These are phyloP conservation scores for Cladosporium sp. DNA, from an alignment of 2,329 filamentous ascomycete species.

Conservation along the genomic window DNA sequence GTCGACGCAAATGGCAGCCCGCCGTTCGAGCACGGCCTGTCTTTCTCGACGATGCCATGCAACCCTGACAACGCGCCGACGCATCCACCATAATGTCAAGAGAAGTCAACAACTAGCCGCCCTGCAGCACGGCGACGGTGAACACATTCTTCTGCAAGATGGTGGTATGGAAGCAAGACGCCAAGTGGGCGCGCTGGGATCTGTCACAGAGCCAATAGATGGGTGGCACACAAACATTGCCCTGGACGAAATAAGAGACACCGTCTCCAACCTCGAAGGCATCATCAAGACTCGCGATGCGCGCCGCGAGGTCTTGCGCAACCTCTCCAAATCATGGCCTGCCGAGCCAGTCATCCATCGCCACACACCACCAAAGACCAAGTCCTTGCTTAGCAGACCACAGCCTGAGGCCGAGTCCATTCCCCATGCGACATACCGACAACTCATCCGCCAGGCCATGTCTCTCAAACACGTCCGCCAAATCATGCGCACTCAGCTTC, in stretches of 20 bases:
- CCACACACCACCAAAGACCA: neutral
- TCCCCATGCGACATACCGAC: constrained; percentile 23
- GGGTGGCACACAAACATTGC: constrained; percentile 1
- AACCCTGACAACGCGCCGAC: constrained; percentile 17
- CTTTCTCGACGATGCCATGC: constrained; percentile 20
- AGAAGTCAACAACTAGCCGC: neutral
- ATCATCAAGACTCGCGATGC: constrained; percentile 21
- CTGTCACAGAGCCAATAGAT: neutral
- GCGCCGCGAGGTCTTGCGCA: constrained; percentile 20
- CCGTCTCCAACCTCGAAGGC: constrained; percentile 19
- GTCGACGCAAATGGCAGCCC: constrained; percentile 17
- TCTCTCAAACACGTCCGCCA: constrained; percentile 19
- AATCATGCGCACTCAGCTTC: constrained; percentile 28
- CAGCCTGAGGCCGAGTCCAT: constrained; percentile 20
- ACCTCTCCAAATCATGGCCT: constrained; percentile 26
- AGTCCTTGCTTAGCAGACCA: constrained; percentile 15
- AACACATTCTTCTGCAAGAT: neutral
- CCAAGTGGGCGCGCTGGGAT: neutral
- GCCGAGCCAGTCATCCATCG: neutral
- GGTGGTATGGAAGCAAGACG: neutral
- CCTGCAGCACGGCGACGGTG: neutral
- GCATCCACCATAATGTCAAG: constrained; percentile 11
- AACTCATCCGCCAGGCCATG: constrained; percentile 18
- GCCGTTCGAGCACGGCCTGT: constrained; percentile 20
- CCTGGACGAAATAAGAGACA: constrained; percentile 16